A percentile compares a stretch with the other conserved stretches of the same genome.
Evolutionary conservation across 306 rosid genomes (phyloP).

Genomic region (Prunus mume): DNA sequence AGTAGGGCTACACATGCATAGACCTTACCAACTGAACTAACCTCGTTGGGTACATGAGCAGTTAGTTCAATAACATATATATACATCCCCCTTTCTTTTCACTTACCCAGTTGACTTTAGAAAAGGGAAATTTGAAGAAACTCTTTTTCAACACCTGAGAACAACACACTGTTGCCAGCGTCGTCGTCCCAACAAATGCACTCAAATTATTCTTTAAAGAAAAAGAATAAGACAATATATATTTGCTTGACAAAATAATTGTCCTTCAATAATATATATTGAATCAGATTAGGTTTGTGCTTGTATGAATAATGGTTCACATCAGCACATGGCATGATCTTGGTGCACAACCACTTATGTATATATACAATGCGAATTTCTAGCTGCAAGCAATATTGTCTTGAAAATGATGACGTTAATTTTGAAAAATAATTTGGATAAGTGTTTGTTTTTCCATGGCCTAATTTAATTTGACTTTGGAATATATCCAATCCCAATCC

Average conservation of each 20-base stretch:
- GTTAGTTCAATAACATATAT: not conserved
- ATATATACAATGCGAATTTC: not conserved
- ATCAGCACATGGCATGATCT: conserved; percentile 14
- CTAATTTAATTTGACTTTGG: conserved; percentile 17
- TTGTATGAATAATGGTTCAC: not conserved
- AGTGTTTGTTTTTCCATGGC: not conserved
- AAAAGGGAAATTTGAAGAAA: too few relatives aligned
- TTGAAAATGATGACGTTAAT: not conserved
- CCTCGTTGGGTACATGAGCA: not conserved
- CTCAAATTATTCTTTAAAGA: not conserved
- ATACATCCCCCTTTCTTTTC: not conserved
- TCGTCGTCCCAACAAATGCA: not conserved
- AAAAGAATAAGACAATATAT: not conserved
- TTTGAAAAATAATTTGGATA: not conserved
- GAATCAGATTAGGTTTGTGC: not conserved
- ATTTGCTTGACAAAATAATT: not conserved
- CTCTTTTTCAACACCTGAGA: not conserved
- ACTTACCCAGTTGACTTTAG: not conserved
- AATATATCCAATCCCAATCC: conserved; percentile 14
- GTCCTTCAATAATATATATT: not conserved
- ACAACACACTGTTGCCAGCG: not conserved
- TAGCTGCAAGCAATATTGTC: not conserved
- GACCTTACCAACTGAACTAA: too few relatives aligned
- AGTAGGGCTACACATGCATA: too few relatives aligned
- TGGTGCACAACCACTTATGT: conserved; percentile 2